Evolutionary conservation across 1,139 yeast genomes (phyloP), one percentile per base, ranked within the genome.

Genomic region (Magnusiomyces fungicola): DNA sequence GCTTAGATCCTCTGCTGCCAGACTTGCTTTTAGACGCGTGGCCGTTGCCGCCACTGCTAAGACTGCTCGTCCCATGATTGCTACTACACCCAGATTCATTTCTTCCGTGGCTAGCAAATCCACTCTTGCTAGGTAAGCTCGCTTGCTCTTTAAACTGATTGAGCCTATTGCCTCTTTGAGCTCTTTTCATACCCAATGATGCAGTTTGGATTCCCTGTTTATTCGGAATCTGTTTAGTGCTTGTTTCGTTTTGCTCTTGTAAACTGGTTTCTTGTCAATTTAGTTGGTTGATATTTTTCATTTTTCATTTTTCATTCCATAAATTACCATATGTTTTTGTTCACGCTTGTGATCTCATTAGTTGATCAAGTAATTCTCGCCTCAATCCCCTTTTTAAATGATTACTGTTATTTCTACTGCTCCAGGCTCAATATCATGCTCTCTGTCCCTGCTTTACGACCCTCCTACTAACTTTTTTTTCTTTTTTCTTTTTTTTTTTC

Each of bases 1-100:
- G 53, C 49, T 50, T 36, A 46, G 53, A 45, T 48, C 46, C 16
- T 29, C 48, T 9, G 40, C 39, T 25, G 30, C 50, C 23, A 46
- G 45, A 46, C 39, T 43, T 46, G n/a, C 46, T 40, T 25, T 50
- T 43, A 29, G 38, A 25, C 27, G 53, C 22, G 38, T 47, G 18
- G 32, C 53, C 37, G 49, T 46, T 30, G 46, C 45, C 23, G 48
- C 53, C 27, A 10, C 37, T 27, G 34, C 45, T 34, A 27, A 27
- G 32, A 37, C 25, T 38, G 32, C 41, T 29, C 50, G 48, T 43
- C 47, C 50, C 23, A 23, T 48, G 39, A 40, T 43, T 40, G 46
- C 44, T 23, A 46, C 53, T 9, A 43, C 53, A 29, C 29, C 38
- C 16, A 24, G 32, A 33, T 44, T 21, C 49, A 48, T 30, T 24